Evolutionary conservation across 108 stramenopile genomes (phyloP).

Genomic region (Chaetoceros tenuissimus): DNA sequence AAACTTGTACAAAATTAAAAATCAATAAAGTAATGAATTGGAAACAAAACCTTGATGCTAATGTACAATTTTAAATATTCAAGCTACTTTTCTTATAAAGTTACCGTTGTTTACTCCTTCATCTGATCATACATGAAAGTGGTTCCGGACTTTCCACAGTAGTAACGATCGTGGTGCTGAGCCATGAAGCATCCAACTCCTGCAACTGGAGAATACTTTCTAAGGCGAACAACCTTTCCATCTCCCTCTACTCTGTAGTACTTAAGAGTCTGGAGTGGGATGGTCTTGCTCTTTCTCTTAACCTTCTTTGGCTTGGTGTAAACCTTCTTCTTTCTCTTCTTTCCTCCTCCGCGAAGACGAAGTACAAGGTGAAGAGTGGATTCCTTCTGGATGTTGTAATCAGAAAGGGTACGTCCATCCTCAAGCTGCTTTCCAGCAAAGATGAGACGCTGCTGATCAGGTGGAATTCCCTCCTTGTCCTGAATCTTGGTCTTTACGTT

Average conservation of each 20-base stretch:
- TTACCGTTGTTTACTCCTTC: no score
- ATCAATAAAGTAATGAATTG: no score
- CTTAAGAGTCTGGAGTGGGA: conserved; percentile 95
- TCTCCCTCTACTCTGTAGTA: conserved; percentile 98
- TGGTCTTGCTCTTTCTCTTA: conserved; percentile 90
- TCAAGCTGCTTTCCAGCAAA: conserved; percentile 97
- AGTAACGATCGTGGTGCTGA: conserved; percentile 96
- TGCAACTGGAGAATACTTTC: conserved; percentile 93
- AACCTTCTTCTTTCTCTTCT: conserved; percentile 97
- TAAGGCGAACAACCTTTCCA: conserved; percentile 93
- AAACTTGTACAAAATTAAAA: no score
- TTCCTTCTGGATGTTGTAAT: conserved; percentile 99
- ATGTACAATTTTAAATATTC: no score
- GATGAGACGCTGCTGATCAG: conserved; percentile 95
- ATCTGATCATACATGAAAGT: conserved; percentile 93
- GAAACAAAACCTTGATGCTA: no score
- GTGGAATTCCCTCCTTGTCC: conserved; percentile 95
- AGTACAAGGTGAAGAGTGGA: conserved; percentile 91
- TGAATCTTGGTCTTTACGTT: conserved; percentile 95
- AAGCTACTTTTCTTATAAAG: no score
- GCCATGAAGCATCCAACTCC: conserved; percentile 99
- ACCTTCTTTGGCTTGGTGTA: conserved; percentile 99
- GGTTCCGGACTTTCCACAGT: conserved; percentile 97
- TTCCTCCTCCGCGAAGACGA: conserved; percentile 89
- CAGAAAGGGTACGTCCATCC: conserved; percentile 89